Conservation (phyloP, 1,284 basidiomycete species). For the Sanghuangporus weigelae region DNA sequence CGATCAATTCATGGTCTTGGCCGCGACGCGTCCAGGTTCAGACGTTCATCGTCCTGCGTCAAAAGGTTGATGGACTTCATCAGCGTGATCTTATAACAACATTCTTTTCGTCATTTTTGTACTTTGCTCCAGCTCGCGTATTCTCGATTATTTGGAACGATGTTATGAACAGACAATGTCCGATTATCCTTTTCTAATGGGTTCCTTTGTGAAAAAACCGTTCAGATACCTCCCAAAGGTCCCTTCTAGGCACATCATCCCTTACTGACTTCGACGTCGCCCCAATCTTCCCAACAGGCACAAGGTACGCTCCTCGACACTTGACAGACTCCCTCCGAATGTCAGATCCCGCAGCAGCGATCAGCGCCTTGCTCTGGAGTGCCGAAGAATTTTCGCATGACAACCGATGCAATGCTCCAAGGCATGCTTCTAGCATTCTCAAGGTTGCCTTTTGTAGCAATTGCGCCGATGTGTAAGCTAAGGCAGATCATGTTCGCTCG, state of each 20-base stretch:
- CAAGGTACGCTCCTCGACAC: constrained; percentile 21
- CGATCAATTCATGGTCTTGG: no score
- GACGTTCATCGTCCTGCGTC: no score
- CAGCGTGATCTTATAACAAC: no score
- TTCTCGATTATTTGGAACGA: no score
- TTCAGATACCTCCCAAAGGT: constrained; percentile 21
- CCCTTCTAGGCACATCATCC: constrained; percentile 16
- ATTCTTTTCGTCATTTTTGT: no score
- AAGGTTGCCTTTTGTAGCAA: not conserved
- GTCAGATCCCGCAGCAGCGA: not conserved
- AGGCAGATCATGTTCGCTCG: constrained; percentile 13
- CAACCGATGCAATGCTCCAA: not conserved
- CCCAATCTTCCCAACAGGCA: constrained; percentile 20
- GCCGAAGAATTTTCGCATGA: not conserved
- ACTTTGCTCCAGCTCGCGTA: no score
- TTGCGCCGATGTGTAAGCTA: constrained; percentile 19
- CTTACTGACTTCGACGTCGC: constrained; percentile 17
- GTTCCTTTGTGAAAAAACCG: constrained; percentile 8
- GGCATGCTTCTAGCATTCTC: not conserved
- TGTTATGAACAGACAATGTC: no score
- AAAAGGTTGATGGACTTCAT: no score
- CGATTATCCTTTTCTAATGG: not conserved
- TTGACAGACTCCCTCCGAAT: constrained; percentile 6
- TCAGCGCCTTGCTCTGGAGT: not conserved
- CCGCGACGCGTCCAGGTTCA: no score